Base-by-base conservation (phyloP, 495 filamentous ascomycete species). In the Penicillium verhagenii region DNA sequence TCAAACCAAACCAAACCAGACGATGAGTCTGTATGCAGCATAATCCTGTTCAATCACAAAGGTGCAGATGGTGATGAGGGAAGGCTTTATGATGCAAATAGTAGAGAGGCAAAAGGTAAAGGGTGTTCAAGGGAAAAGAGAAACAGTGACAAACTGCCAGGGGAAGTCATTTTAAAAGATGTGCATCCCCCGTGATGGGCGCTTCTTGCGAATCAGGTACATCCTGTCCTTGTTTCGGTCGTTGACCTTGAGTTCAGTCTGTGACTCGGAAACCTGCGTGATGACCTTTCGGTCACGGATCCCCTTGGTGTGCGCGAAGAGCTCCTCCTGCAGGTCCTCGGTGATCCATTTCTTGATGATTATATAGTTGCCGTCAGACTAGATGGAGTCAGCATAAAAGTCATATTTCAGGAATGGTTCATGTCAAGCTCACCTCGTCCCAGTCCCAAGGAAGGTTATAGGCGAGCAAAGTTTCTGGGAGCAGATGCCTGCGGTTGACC, bases 291-390 rank as follows among this genome's bases (percentile, higher is more conserved):
- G 64, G 57, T 86, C 78, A 28, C 87, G 82, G 55, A 89, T 57
- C 46, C 81, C 74, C 51, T 78, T 73, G 9, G 88, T 89, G 73
- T 92, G 87, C 11, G 80, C 73, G 74, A 89, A 92, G 45, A 92
- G 82, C 45, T 84, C 70, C 42, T 87, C 79, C 60, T 91, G 89
- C 61, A 90, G 81, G 56, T 83, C 79, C 67, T 91, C 85, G 37
- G 79, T 77, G 56, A 92, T 83, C 84, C 83, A 91, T 50, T 82
- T 77, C 67, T 89, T 89, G 76, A 92, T 90, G 51, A 92, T 70
- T 50, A 92, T 77, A 57, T 84, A 91, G 49, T 87, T 83, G 45
- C 80, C 76, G 57, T 92, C 86, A 73, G 80, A 61, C 67, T 71
- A 42, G 14, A 52, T 2, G 2, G 19, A 14, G 25, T 25, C 37